Base-by-base conservation (phyloP, 1,284 basidiomycete genomes). In the Baeospora myosura region DNA sequence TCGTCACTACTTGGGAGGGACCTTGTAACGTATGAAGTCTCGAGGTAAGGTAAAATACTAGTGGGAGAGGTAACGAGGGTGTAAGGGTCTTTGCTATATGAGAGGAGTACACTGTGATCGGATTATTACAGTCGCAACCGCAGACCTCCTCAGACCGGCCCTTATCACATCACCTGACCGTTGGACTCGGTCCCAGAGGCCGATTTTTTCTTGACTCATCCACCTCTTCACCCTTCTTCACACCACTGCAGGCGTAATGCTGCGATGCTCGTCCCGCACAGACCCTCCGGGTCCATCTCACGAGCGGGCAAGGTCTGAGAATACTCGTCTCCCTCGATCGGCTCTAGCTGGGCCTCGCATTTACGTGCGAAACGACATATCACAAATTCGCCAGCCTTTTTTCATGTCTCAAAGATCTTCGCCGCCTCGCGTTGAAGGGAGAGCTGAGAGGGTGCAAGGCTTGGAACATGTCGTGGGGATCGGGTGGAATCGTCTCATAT, bases 291-390 rank as follows among this genome's bases (percentile, higher is more conserved):
- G 62, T 60, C 59, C 48, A 54, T 36, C 42, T 71, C 51, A 61
- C 68, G 71, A 74, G 73, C 69, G 72, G 74, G 72, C 64, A 77
- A 74, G 74, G 73, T 77, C 74, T 76, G 76, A 76, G 72, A 56
- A 63, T 72, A 61, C 49, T 50, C 64, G 58, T 69, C 70, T 65
- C 60, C 65, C 64, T 65, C 43, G 65, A 71, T 65, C 51, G 72
- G 58, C 70, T 66, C 69, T 74, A 60, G 65, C 64, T 33, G 72
- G 64, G 70, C 60, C 68, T 64, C 58, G 66, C 60, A 57, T 48
- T 62, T 60, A 74, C 49, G 52, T 54, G 60, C 63, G 56, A 64
- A 63, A 62, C 64, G 66, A 62, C 66, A 62, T 65, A 74, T 68
- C 65, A 74, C 72, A 74, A 65, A 76, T 50, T 22, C 64, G 51